phyloP scores from a whole-genome alignment of 768 basidiomycete species.

The Rhizopogon roseolus region DNA sequence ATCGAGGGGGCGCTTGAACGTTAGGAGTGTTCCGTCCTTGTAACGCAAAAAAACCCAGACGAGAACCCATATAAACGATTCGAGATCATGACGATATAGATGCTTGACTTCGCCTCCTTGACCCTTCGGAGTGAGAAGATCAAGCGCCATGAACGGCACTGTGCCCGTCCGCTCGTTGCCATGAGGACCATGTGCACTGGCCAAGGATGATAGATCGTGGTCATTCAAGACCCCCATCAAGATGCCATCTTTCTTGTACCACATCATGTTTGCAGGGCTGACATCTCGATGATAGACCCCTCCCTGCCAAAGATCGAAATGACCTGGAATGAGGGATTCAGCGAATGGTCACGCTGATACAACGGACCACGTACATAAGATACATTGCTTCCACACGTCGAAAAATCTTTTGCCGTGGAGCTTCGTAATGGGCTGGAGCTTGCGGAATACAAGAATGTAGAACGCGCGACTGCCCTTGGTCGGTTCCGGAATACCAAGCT shows the following conservation, averaged over 20 bases:
- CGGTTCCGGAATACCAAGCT: not conserved
- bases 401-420: not conserved
- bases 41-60: not conserved
- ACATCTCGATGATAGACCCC: not conserved
- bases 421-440: not conserved
- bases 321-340: not conserved
- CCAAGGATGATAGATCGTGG: conserved; percentile 6
- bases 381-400: not conserved
- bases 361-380: not conserved
- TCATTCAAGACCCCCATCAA: conserved; percentile 11
- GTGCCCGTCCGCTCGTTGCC: conserved; percentile 10
- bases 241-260: not conserved
- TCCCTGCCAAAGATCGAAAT: not conserved
- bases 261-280: conserved; percentile 13
- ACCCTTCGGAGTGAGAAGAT: not conserved
- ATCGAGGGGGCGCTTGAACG: too few species aligned
- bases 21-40: not conserved
- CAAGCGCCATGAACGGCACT: conserved; percentile 11
- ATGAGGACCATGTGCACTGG: not conserved
- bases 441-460: not conserved
- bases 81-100: not conserved
- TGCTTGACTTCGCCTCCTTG: not conserved
- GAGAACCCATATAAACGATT: not conserved
- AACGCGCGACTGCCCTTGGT: not conserved
- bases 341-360: not conserved